These are phyloP conservation scores for Pisolithus marmoratus DNA, from an alignment of 768 basidiomycete species.

Conservation along the genomic window DNA sequence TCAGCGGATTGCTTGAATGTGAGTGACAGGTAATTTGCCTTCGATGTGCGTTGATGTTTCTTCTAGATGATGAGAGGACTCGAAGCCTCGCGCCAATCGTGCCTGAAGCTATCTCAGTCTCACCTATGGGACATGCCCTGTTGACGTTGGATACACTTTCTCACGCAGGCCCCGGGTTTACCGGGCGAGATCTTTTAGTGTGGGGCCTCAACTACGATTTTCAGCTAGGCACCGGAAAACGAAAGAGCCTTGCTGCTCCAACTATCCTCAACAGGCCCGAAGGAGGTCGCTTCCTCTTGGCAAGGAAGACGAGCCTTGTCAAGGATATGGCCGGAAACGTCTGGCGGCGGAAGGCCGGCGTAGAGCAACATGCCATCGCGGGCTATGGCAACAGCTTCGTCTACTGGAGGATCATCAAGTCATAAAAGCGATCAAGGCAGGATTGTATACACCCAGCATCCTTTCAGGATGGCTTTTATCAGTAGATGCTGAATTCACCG, in stretches of 20 bases:
- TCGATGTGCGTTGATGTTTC: slow-evolving; percentile 3
- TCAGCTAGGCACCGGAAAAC: slow-evolving; percentile 73
- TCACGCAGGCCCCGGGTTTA: slow-evolving; percentile 42
- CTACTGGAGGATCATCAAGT: slow-evolving; percentile 56
- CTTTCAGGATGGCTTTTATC: no score
- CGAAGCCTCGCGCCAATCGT: slow-evolving; percentile 57
- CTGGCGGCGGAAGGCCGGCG: slow-evolving; percentile 53
- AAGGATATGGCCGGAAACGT: slow-evolving; percentile 53
- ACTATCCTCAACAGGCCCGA: slow-evolving; percentile 43
- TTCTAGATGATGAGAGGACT: slow-evolving; percentile 58
- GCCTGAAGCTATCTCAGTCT: slow-evolving; percentile 59
- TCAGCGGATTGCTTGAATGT: slow-evolving; percentile 89
- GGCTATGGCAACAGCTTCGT: slow-evolving; percentile 62
- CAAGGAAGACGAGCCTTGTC: slow-evolving; percentile 44
- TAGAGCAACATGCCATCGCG: slow-evolving; percentile 59
- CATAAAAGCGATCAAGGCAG: background rate
- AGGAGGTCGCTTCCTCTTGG: slow-evolving; percentile 57
- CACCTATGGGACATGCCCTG: slow-evolving; percentile 72
- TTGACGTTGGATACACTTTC: slow-evolving; percentile 60
- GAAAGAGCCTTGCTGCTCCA: slow-evolving; percentile 52
- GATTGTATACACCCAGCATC: no score
- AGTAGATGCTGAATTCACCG: no score
- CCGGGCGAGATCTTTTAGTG: slow-evolving; percentile 58
- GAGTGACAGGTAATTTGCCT: slow-evolving; percentile 23
- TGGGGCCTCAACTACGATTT: slow-evolving; percentile 74